Evolutionary conservation across 2,329 filamentous ascomycete genomes (phyloP), one percentile per base, ranked within the genome.

Genomic region (Escovopsis sp.): DNA sequence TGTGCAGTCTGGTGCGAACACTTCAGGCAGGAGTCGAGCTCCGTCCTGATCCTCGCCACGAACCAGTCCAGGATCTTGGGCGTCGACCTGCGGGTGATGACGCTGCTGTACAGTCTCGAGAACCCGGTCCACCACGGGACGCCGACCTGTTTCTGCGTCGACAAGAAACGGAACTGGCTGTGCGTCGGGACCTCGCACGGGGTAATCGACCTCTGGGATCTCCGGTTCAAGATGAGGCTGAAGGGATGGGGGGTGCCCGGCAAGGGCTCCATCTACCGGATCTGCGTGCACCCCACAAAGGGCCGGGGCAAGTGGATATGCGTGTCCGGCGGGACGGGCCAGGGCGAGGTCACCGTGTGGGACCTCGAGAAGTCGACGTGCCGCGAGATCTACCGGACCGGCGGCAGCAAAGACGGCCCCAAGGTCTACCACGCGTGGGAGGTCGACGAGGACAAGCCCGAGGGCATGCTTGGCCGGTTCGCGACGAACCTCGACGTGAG

Each of bases 321-420:
- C 57, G 82, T 95, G 8, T 82, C 87, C 3, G 88, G 89, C 12
- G 88, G 89, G 8, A 93, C 84, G 7, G 83, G 79, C 4, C 79
- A 85, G 47, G 86, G 86, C 12, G 91, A 98, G 57, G 77, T 98
- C 30, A 93, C 86, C 0, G 83, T 94, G 1, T 98, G 91, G 91
- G 91, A 96, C 55, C 69, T 96, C 12, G 89, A 96, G 57, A 93
- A 89, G 63, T 77, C 80, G 7, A 73, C 83, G 38, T 98, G 91
- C 55, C 77, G 85, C 45, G 88, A 96, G 58, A 80, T 95, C 1
- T 94, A 94, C 58, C 80, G 86, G 63, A 82, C 58, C 58, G 73
- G 77, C 2, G 74, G 75, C 26, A 69, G 65, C 41, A 73, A 77
- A 61, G 72, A 82, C 45, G 65, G 64, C 0, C 64, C 72, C 1